phyloP scores from a whole-genome alignment of 2,329 filamentous ascomycete species.

The Scedosporium minutisporum region DNA sequence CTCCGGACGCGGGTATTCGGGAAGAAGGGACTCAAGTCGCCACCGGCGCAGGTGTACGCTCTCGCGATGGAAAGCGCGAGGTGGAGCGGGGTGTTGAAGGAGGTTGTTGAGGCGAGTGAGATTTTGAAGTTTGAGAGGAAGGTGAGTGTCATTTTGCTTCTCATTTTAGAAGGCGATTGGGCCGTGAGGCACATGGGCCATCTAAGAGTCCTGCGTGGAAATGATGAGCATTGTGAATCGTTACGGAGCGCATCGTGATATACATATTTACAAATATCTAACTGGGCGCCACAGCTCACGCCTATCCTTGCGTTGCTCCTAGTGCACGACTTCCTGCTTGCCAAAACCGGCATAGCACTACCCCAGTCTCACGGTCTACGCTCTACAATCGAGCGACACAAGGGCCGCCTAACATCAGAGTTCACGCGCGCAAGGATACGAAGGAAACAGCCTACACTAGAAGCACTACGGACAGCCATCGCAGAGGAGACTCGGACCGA shows the following conservation, averaged over 20 bases:
- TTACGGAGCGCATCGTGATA: background rate
- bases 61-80: constrained; percentile 79
- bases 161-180: too few relatives aligned
- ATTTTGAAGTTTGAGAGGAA: constrained; percentile 75
- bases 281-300: constrained; percentile 50
- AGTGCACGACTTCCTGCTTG: constrained; percentile 74
- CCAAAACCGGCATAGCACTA: constrained; percentile 74
- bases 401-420: constrained; percentile 69
- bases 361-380: constrained; percentile 71
- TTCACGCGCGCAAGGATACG: constrained; percentile 71
- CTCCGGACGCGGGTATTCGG: constrained; percentile 79
- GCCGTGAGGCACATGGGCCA: too few relatives aligned
- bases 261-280: constrained; percentile 18
- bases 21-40: constrained; percentile 64
- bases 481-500: constrained; percentile 38
- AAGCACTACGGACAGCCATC: constrained; percentile 52
- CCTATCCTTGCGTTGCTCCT: constrained; percentile 73
- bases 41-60: constrained; percentile 76
- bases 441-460: constrained; percentile 57
- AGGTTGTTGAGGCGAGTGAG: constrained; percentile 75
- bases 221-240: background rate
- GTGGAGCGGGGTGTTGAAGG: constrained; percentile 79
- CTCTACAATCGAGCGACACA: constrained; percentile 68
- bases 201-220: background rate
- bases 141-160: constrained; percentile 35